Percentiles rank a stretch among this genome's conserved stretches.
phyloP scores from a whole-genome alignment of 768 basidiomycete species.

The Holtermannia corniformis region DNA sequence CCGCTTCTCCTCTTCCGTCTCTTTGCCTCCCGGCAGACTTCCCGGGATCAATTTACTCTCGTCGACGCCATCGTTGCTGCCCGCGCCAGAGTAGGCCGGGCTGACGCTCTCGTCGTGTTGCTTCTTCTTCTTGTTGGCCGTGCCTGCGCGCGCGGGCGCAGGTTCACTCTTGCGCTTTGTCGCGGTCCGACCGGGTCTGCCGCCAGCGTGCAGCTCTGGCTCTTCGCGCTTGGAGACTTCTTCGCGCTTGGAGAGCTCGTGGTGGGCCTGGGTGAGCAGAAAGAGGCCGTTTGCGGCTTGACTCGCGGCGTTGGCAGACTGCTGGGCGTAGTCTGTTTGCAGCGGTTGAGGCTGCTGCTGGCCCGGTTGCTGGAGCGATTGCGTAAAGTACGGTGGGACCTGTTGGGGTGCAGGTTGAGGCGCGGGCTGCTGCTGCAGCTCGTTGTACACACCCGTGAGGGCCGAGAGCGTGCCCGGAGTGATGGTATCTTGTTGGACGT shows the following conservation, averaged over 20 bases:
- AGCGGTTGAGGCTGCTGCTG: conserved; percentile 8
- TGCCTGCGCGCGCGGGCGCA: not conserved
- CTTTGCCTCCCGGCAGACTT: conserved; percentile 51
- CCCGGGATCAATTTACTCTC: conserved; percentile 17
- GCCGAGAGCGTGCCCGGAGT: conserved; percentile 67
- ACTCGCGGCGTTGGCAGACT: conserved; percentile 52
- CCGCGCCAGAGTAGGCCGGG: conserved; percentile 25
- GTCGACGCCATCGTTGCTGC: conserved; percentile 37
- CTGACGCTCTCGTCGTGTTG: conserved; percentile 11
- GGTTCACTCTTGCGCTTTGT: conserved; percentile 32
- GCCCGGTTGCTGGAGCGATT: conserved; percentile 1
- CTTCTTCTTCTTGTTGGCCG: conserved; percentile 30
- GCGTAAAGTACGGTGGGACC: not conserved
- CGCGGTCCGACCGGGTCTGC: not conserved
- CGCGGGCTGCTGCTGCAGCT: conserved; percentile 13
- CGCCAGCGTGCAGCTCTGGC: conserved; percentile 20
- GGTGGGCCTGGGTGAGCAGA: conserved; percentile 86
- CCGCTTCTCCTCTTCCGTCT: conserved; percentile 97
- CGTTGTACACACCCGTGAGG: conserved; percentile 66
- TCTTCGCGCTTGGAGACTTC: conserved; percentile 48
- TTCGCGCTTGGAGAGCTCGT: conserved; percentile 92
- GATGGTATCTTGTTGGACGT: conserved; percentile 41
- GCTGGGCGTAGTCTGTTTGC: conserved; percentile 38
- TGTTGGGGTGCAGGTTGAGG: not conserved
- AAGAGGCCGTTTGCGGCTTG: conserved; percentile 86